These are phyloP conservation scores for Colletotrichum shisoi DNA, from an alignment of 2,329 filamentous ascomycete genomes.

Conservation along the genomic window DNA sequence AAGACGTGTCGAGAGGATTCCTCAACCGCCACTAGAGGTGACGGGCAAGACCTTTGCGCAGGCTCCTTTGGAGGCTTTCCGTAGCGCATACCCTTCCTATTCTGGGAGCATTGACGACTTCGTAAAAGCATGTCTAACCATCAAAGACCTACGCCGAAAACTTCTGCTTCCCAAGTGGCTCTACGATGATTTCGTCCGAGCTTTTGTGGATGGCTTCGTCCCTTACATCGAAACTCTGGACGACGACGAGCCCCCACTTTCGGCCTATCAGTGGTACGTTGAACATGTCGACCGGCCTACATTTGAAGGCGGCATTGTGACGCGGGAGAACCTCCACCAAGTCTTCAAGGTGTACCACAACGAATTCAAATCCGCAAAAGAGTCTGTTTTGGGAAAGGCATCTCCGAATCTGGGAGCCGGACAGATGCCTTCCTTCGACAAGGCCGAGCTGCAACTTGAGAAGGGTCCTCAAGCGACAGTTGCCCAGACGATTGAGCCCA, in stretches of 20 bases:
- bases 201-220: slow-evolving; percentile 54
- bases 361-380: slow-evolving; percentile 41
- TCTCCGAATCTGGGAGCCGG: background rate
- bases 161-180: slow-evolving; percentile 53
- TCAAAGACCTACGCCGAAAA: slow-evolving; percentile 51
- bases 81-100: slow-evolving; percentile 54
- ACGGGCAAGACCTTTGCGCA: slow-evolving; percentile 14
- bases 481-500: background rate
- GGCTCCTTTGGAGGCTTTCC: slow-evolving; percentile 52
- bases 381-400: slow-evolving; percentile 2
- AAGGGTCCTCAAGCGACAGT: background rate
- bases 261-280: slow-evolving; percentile 56
- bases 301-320: slow-evolving; percentile 47
- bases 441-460: background rate
- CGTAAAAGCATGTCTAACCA: slow-evolving; percentile 54
- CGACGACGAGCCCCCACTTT: slow-evolving; percentile 44
- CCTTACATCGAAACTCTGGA: slow-evolving; percentile 50
- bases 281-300: slow-evolving; percentile 40
- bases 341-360: slow-evolving; percentile 49
- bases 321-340: slow-evolving; percentile 47
- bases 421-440: background rate
- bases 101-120: slow-evolving; percentile 53
- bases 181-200: slow-evolving; percentile 63
- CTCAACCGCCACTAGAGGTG: background rate
- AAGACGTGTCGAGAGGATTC: background rate